Conservation (phyloP, 2,329 filamentous ascomycete genomes). For the Paracamarosporium sp. region DNA sequence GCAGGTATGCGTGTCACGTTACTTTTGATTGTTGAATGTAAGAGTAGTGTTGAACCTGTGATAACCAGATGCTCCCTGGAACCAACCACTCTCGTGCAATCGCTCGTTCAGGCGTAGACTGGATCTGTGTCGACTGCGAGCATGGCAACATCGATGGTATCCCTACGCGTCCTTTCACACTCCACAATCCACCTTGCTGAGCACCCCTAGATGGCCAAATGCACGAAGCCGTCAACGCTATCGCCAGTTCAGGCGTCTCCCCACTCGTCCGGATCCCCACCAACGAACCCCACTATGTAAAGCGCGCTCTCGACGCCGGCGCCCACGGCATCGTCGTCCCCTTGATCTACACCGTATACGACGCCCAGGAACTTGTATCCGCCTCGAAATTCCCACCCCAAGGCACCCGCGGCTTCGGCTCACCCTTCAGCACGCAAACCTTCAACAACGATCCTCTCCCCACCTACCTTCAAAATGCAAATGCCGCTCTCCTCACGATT, state of each 20-base stretch:
- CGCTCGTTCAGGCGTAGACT: slow-evolving; percentile 60
- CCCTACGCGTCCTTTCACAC: neutral
- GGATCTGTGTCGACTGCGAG: slow-evolving; percentile 62
- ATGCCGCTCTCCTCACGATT: slow-evolving; percentile 59
- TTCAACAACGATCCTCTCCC: slow-evolving; percentile 50
- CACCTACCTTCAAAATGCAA: slow-evolving; percentile 63
- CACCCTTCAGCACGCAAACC: slow-evolving; percentile 59
- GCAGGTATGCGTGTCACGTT: slow-evolving; percentile 54
- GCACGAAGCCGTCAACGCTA: slow-evolving; percentile 62
- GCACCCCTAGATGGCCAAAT: slow-evolving; percentile 54
- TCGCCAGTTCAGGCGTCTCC: slow-evolving; percentile 52
- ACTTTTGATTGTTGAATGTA: neutral
- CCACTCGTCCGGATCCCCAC: slow-evolving; percentile 59
- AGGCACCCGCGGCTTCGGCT: slow-evolving; percentile 63
- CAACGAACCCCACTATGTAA: slow-evolving; percentile 68
- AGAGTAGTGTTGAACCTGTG: slow-evolving; percentile 17
- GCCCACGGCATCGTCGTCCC: slow-evolving; percentile 66
- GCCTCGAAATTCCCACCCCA: slow-evolving; percentile 63
- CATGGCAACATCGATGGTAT: slow-evolving; percentile 64
- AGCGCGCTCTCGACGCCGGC: slow-evolving; percentile 65
- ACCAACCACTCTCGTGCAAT: slow-evolving; percentile 62
- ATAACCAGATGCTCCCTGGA: slow-evolving; percentile 58
- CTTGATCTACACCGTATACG: slow-evolving; percentile 59
- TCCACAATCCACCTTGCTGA: slow-evolving; percentile 12
- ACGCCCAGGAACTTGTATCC: slow-evolving; percentile 59